Conservation (phyloP, 2,329 filamentous ascomycete genomes). For the Talaromyces sp. region DNA sequence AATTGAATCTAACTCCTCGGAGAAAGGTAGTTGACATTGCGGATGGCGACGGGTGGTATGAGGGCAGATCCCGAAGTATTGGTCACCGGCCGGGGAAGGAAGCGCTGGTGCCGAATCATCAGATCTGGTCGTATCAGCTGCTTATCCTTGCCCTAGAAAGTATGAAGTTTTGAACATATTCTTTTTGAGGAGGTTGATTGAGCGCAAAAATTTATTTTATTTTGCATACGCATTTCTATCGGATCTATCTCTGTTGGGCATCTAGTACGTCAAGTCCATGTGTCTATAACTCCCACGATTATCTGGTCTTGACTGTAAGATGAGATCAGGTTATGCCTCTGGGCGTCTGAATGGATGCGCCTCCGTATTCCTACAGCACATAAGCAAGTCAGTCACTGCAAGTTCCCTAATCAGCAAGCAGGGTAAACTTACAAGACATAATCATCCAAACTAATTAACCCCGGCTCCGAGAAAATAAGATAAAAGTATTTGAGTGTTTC, state of each 20-base stretch:
- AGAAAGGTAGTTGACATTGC: neutral
- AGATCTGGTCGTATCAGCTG: neutral
- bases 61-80: neutral
- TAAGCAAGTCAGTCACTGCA: neutral
- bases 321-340: too few relatives aligned
- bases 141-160: too few relatives aligned
- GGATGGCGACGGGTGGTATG: neutral
- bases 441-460: constrained; percentile 38
- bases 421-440: constrained; percentile 37
- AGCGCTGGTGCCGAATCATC: neutral
- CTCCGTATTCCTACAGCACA: constrained; percentile 14
- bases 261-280: too few relatives aligned
- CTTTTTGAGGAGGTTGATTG: too few relatives aligned
- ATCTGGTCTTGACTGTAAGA: too few relatives aligned
- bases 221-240: too few relatives aligned
- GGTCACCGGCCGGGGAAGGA: too few relatives aligned
- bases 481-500: constrained; percentile 45
- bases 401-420: neutral
- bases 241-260: too few relatives aligned
- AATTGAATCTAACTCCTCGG: neutral
- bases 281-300: too few relatives aligned
- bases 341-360: constrained; percentile 14
- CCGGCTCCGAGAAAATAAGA: constrained; percentile 40
- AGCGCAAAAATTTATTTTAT: too few relatives aligned
- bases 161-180: too few relatives aligned